Percentiles rank a stretch among this genome's conserved stretches.
phyloP scores from a whole-genome alignment of 805 yeast species.

The Metschnikowia amazonensis region DNA sequence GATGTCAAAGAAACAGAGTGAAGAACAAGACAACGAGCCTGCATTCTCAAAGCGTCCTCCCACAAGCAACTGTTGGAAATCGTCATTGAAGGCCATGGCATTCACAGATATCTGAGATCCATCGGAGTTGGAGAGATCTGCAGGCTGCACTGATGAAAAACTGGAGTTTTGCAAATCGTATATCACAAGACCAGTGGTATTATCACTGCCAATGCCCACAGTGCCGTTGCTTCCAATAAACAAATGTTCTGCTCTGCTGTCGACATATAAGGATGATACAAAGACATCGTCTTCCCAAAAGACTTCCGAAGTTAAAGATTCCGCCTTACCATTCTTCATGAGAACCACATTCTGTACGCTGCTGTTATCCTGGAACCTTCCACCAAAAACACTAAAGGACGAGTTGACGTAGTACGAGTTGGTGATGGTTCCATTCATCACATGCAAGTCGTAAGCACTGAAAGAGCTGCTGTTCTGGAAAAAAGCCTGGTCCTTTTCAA shows the following conservation, averaged over 20 bases:
- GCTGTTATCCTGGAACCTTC: conserved; percentile 41
- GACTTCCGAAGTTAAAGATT: conserved; percentile 22
- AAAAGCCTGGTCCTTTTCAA: conserved; percentile 26
- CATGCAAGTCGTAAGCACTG: conserved; percentile 21
- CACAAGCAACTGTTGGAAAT: conserved; percentile 46
- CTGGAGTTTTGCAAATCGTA: conserved; percentile 46
- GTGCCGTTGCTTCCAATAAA: conserved; percentile 47
- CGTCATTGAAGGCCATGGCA: conserved; percentile 33
- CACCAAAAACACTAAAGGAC: conserved; percentile 55
- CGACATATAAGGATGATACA: conserved; percentile 34
- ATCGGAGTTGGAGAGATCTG: conserved; percentile 40
- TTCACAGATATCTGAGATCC: conserved; percentile 40
- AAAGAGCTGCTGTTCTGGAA: conserved; percentile 21
- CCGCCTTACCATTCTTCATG: conserved; percentile 19
- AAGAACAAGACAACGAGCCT: conserved; percentile 53
- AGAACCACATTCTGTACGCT: conserved; percentile 28
- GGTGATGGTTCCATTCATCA: conserved; percentile 22
- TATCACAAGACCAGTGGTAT: conserved; percentile 45
- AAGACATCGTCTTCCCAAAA: conserved; percentile 25
- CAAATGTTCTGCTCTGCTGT: conserved; percentile 29
- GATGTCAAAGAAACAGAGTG: conserved; percentile 65
- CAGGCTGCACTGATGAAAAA: conserved; percentile 47
- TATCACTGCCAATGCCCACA: conserved; percentile 20
- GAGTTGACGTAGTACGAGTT: conserved; percentile 46
- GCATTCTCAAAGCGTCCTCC: conserved; percentile 71